Base-by-base conservation (phyloP, 192 early-diverging fungal species). In the Mortierella alpina region DNA sequence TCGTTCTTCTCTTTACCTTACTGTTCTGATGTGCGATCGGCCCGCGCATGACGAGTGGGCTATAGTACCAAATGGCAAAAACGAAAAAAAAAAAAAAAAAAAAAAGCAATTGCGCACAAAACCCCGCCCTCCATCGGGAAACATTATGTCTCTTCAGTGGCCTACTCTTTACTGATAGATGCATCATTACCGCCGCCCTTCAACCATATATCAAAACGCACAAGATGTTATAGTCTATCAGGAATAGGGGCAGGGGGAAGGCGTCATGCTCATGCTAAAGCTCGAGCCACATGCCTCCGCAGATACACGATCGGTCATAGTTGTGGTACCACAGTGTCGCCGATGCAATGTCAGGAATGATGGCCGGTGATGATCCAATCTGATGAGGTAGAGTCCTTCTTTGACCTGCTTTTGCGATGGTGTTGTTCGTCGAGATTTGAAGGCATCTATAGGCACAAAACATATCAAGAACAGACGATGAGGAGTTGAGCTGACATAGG, bases 241-340 rank as follows among this genome's bases (percentile, higher is more conserved):
- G 31, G 31, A 31, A 31, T 31, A 31, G 31, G 31, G 31, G 31
- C 31, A 31, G 31, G 31, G 31, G 31, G 31, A 3, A 31, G 31
- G 31, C 31, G 3, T 31, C 31, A 3, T 3, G 3, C 31, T 31
- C 31, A 31, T 31, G 2, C 51, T 70, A 79, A 22, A 79, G 59
- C 40, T 79, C 76, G 51, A 79, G 51, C 76, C 76, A 79, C 76
- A 79, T 79, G 42, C 76, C 76, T 42, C 76, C 76, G 31, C 76
- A 79, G 52, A 79, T 79, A 41, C 76, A 79, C 1, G 76, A 70
- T 31, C 76, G 63, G 63, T 79, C 76, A 50, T 72, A 79, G 55
- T 79, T 79, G 39, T 79, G 76, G 64, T 79, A 67, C 76, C 76
- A 79, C 11, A 72, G 59, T 11, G 76, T 79, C 7, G 76, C 45